phyloP scores from a whole-genome alignment of 495 filamentous ascomycete species.

The Lepraria neglecta region DNA sequence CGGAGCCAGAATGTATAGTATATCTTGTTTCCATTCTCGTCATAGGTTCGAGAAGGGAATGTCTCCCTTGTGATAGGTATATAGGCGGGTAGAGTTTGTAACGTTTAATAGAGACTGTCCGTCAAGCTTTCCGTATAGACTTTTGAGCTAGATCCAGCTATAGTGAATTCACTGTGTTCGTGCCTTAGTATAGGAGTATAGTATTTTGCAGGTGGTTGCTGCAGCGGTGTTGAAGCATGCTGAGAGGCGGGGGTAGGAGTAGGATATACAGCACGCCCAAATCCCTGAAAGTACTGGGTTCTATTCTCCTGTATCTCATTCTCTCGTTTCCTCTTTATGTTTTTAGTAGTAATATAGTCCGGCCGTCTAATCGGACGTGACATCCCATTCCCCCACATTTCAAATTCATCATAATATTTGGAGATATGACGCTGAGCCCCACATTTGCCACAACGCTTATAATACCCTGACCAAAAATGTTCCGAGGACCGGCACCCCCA shows the following conservation, averaged over 20 bases:
- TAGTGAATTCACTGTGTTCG: not conserved
- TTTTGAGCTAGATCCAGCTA: not conserved
- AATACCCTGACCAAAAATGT: conserved; percentile 10
- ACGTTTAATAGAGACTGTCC: not conserved
- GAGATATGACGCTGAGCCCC: not conserved
- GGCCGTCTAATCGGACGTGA: not conserved
- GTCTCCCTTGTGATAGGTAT: not conserved
- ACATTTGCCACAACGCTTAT: conserved; percentile 5
- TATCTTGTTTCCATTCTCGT: not conserved
- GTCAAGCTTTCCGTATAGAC: not conserved
- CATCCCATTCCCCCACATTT: not conserved
- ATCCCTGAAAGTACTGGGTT: no score
- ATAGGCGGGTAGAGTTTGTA: not conserved
- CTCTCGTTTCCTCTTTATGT: not conserved
- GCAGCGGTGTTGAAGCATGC: no score
- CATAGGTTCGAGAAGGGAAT: not conserved
- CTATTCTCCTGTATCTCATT: not conserved
- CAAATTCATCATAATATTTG: conserved; percentile 6
- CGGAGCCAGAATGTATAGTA: conserved; percentile 11
- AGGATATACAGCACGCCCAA: no score
- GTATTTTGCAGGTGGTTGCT: not conserved
- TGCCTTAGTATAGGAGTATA: not conserved
- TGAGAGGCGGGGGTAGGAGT: no score
- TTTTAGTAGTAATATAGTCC: not conserved
- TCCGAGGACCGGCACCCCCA: conserved; percentile 4